Percentiles rank a stretch among this genome's conserved stretches.
Conservation (phyloP, 2,329 filamentous ascomycete species). For the Nigrograna mackinnonii region DNA sequence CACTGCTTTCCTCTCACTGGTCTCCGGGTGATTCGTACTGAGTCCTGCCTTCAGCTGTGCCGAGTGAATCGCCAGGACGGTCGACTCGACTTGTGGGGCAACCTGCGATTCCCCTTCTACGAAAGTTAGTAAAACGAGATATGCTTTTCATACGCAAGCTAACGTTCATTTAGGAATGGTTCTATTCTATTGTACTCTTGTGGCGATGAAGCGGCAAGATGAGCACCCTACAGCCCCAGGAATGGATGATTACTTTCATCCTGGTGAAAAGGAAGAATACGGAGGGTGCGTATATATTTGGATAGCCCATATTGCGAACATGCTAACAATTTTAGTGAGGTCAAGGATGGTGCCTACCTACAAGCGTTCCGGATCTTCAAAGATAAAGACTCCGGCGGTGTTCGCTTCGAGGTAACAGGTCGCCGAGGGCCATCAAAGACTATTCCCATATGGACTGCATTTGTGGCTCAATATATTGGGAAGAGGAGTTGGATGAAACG, state of each 20-base stretch:
- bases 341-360: slow-evolving; percentile 54
- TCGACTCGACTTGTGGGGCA: slow-evolving; percentile 55
- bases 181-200: slow-evolving; percentile 59
- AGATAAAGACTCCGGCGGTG: slow-evolving; percentile 54
- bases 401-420: slow-evolving; percentile 62
- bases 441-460: slow-evolving; percentile 63
- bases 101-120: slow-evolving; percentile 57
- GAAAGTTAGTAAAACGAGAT: slow-evolving; percentile 49
- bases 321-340: slow-evolving; percentile 37
- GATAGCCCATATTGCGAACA: not conserved
- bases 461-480: slow-evolving; percentile 47
- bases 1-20: slow-evolving; percentile 57
- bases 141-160: slow-evolving; percentile 2
- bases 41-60: slow-evolving; percentile 45
- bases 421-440: slow-evolving; percentile 55
- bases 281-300: slow-evolving; percentile 46
- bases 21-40: slow-evolving; percentile 45
- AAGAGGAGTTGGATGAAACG: slow-evolving; percentile 53
- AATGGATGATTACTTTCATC: slow-evolving; percentile 55
- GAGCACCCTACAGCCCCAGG: slow-evolving; percentile 39
- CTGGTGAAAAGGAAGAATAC: slow-evolving; percentile 49
- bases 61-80: slow-evolving; percentile 43
- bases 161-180: slow-evolving; percentile 52
- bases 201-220: slow-evolving; percentile 63
- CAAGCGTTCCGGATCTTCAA: slow-evolving; percentile 60